Evolutionary conservation across 306 rosid genomes (phyloP), one percentile per base, ranked within the genome.

Genomic region (Trifolium dubium): DNA sequence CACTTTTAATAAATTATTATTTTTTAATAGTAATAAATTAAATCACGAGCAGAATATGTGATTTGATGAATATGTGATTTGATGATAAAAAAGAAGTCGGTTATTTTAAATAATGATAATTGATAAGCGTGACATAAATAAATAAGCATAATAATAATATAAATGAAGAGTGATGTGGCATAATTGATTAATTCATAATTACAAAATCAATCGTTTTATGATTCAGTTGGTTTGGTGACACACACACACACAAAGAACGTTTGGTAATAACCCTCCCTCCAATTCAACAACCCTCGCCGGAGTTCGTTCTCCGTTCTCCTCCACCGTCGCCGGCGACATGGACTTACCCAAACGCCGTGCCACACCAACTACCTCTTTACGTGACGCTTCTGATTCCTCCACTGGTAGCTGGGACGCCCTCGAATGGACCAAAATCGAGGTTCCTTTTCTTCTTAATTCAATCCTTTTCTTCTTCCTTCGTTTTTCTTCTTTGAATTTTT

Each of bases 371-470:
- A 86, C 85, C 72, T 84, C 95, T 31, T 82, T 89, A 10, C 56
- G 93, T 41, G 97, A 90, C 35, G 72, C 79, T 18, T 76, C 85
- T 6, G 93, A 92, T 64, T 88, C 81, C 67, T 89, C 86, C 56
- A 77, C 98, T 10, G 85, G 89, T 39, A 81, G 87, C 79, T 94
- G 99, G 99, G 96, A 91, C 69, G 93, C 84, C 76, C 23, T 95
- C 60, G 96, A 95, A 83, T 95, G 98, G 99, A 88, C 90, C 83
- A 83, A 89, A 35, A 85, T 92, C 49, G 96, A 94, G 98, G 99
- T 95, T 63, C 15, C 3, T 4, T n/a, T 10, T 3, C 5, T 8
- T 2, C 49, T 11, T 5, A 4, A 23, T 63, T 67, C 77, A 13
- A 28, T 58, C 7, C 44, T 0, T 37, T 11, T 15, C 19, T 44